phyloP scores from a whole-genome alignment of 208 protist genomes.

The Tritrichomonas musculus region DNA sequence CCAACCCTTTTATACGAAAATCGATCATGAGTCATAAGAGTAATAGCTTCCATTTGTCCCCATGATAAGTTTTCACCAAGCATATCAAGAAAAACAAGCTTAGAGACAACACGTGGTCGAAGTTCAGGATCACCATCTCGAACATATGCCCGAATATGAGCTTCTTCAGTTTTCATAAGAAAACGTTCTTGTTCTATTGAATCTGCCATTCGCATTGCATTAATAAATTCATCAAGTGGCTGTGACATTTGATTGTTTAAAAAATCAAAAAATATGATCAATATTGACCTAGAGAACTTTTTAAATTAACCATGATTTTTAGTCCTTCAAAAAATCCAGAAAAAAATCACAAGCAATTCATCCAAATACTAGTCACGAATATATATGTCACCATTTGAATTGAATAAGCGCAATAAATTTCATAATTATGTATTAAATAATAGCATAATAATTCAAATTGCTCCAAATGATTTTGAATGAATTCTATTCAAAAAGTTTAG shows the following conservation, averaged over 20 bases:
- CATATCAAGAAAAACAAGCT: conserved; percentile 28
- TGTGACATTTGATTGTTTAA: conserved; percentile 19
- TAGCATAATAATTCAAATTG: too few relatives aligned
- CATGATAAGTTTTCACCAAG: background rate
- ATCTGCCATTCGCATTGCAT: background rate
- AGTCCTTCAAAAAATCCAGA: too few relatives aligned
- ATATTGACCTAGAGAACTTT: too few relatives aligned
- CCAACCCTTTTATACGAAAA: conserved; percentile 32
- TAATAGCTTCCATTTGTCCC: conserved; percentile 22
- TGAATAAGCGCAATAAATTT: too few relatives aligned
- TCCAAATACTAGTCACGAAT: too few relatives aligned
- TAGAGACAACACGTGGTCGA: background rate
- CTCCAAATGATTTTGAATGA: too few relatives aligned
- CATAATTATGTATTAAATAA: too few relatives aligned
- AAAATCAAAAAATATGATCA: too few relatives aligned
- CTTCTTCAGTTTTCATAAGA: background rate
- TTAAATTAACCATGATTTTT: too few relatives aligned
- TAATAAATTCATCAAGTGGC: conserved; percentile 3
- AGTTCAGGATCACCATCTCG: background rate
- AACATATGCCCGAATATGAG: background rate
- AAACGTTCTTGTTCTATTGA: conserved; percentile 12
- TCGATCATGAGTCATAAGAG: background rate
- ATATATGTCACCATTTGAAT: too few relatives aligned
- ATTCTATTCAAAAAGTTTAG: too few relatives aligned
- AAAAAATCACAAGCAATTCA: too few relatives aligned